Percentiles rank a stretch among this genome's conserved stretches.
phyloP scores from a whole-genome alignment of 495 filamentous ascomycete genomes.

The Penicillium verhagenii region DNA sequence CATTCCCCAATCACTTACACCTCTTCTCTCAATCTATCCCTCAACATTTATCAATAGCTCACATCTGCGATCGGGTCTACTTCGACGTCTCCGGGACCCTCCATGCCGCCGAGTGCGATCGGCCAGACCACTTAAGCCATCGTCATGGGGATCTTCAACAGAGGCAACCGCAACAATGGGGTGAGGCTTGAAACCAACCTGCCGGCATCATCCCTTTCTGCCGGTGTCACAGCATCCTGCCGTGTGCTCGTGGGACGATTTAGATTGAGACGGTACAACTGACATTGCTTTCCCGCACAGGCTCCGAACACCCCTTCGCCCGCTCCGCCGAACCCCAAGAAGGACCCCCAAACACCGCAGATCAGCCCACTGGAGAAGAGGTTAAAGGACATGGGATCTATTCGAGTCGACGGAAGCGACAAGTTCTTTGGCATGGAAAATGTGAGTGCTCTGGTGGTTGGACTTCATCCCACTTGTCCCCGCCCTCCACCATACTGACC shows the following conservation, averaged over 20 bases:
- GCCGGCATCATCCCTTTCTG: constrained; percentile 15
- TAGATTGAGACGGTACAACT: constrained; percentile 13
- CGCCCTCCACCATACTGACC: background rate
- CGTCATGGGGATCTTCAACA: constrained; percentile 47
- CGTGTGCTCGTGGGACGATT: constrained; percentile 16
- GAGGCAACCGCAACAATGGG: constrained; percentile 41
- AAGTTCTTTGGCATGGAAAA: constrained; percentile 99
- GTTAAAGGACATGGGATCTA: constrained; percentile 72
- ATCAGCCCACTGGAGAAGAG: constrained; percentile 81
- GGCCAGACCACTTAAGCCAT: constrained; percentile 23
- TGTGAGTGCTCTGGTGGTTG: constrained; percentile 53
- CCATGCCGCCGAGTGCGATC: constrained; percentile 36
- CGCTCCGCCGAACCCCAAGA: constrained; percentile 56
- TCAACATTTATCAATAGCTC: constrained; percentile 15
- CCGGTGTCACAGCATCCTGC: constrained; percentile 17
- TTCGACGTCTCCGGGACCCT: constrained; percentile 11
- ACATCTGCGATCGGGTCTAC: background rate
- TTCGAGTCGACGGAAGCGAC: constrained; percentile 87
- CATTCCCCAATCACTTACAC: constrained; percentile 9
- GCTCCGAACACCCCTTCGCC: constrained; percentile 43
- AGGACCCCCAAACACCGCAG: constrained; percentile 65
- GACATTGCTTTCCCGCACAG: constrained; percentile 24
- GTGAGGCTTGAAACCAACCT: constrained; percentile 26
- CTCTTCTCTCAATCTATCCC: background rate
- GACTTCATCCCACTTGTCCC: background rate